Conservation (phyloP, 495 filamentous ascomycete genomes). For the Lophium mytilinum region DNA sequence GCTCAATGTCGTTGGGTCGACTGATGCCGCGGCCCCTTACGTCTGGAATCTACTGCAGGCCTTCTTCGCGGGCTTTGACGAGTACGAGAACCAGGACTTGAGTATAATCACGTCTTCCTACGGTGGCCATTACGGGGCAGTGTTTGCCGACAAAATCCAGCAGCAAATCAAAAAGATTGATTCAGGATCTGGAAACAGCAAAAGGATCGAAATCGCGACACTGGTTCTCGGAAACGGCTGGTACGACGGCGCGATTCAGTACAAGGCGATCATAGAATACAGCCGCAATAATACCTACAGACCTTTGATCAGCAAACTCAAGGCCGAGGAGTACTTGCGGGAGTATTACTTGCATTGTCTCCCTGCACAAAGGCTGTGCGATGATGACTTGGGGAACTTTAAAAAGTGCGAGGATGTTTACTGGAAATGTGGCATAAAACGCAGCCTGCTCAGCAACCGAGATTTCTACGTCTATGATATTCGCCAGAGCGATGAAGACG, state of each 20-base stretch:
- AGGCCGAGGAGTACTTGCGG: conserved; percentile 34
- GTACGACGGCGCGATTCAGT: conserved; percentile 44
- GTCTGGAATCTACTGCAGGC: conserved; percentile 50
- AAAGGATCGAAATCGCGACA: conserved; percentile 44
- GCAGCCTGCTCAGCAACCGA: conserved; percentile 33
- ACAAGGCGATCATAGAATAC: conserved; percentile 45
- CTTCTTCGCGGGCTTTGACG: conserved; percentile 45
- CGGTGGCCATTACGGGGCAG: conserved; percentile 50
- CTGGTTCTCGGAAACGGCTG: conserved; percentile 53
- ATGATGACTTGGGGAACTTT: conserved; percentile 27
- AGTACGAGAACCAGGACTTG: conserved; percentile 48
- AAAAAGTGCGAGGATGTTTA: conserved; percentile 38
- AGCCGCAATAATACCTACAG: conserved; percentile 47
- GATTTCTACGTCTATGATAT: conserved; percentile 48
- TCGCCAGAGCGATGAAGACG: conserved; percentile 37
- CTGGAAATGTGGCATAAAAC: conserved; percentile 36
- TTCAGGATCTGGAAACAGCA: conserved; percentile 33
- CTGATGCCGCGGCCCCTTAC: conserved; percentile 44
- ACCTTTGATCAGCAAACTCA: conserved; percentile 39
- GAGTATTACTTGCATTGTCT: conserved; percentile 38
- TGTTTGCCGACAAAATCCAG: conserved; percentile 45
- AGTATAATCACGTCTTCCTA: conserved; percentile 50
- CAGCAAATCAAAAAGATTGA: conserved; percentile 43
- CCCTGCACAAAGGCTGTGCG: conserved; percentile 36
- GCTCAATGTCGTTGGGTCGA: conserved; percentile 40